These are phyloP conservation scores for Theobroma cacao DNA, from an alignment of 345 rosid species.

Conservation along the genomic window DNA sequence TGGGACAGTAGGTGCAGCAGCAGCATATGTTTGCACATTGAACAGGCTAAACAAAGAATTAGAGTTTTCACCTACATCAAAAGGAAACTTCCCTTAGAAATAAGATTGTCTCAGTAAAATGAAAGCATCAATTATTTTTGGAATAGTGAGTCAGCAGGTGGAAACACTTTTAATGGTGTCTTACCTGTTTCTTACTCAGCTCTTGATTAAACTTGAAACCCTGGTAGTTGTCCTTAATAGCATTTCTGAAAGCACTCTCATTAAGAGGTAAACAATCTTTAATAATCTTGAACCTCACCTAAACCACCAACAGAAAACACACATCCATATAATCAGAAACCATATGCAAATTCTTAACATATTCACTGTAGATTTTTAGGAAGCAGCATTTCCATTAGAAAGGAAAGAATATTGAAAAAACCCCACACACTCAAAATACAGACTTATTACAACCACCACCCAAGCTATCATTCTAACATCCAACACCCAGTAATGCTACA, in stretches of 20 bases:
- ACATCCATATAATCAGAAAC: background rate
- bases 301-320: background rate
- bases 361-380: background rate
- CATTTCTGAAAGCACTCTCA: constrained; percentile 36
- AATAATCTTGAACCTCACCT: constrained; percentile 45
- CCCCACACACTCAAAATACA: too few species aligned
- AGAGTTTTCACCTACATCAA: constrained; percentile 33
- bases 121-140: background rate
- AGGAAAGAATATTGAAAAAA: background rate
- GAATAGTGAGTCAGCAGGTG: background rate
- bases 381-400: background rate
- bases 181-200: constrained; percentile 41
- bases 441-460: too few species aligned
- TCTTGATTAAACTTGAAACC: constrained; percentile 41
- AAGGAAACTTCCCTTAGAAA: background rate
- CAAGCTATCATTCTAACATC: too few species aligned
- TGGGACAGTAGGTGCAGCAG: background rate
- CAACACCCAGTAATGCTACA: too few species aligned
- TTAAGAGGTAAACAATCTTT: constrained; percentile 43
- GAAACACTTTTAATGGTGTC: background rate
- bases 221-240: constrained; percentile 39
- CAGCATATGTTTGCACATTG: constrained; percentile 10
- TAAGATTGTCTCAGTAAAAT: background rate
- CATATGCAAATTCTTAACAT: background rate
- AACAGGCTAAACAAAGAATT: constrained; percentile 35